Evolutionary conservation across 352 stramenopile genomes (phyloP).

Genomic region (Phytopythium ostracodes): DNA sequence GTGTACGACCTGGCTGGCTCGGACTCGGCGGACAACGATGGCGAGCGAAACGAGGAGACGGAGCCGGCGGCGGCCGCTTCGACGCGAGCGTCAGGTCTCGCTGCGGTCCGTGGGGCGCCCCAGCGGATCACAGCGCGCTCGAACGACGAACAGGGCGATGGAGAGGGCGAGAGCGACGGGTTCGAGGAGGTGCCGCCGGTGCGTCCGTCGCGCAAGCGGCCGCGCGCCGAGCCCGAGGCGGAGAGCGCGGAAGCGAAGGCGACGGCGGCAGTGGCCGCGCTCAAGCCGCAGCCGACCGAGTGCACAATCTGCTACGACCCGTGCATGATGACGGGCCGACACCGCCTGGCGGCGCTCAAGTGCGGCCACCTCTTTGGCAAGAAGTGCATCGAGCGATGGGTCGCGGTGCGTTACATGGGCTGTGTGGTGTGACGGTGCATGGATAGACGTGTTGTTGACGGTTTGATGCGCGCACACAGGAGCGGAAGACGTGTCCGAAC

Average conservation of each 20-base stretch:
- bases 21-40: neutral
- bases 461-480: slow-evolving; percentile 7
- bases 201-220: slow-evolving; percentile 26
- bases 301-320: slow-evolving; percentile 73
- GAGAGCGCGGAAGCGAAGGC: neutral
- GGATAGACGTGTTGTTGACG: neutral
- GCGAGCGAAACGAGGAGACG: neutral
- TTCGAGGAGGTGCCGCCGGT: neutral
- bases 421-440: neutral
- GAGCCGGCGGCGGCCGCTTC: neutral
- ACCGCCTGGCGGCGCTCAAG: slow-evolving; percentile 68
- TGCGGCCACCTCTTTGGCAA: slow-evolving; percentile 77
- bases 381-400: slow-evolving; percentile 68
- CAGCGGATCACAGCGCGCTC: neutral
- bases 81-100: neutral
- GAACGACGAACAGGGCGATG: neutral
- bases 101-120: neutral
- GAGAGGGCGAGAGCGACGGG: slow-evolving; percentile 4
- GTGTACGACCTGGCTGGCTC: slow-evolving; percentile 2
- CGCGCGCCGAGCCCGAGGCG: slow-evolving; percentile 13
- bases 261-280: slow-evolving; percentile 13
- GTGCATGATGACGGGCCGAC: slow-evolving; percentile 49
- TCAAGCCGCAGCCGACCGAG: slow-evolving; percentile 54
- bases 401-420: slow-evolving; percentile 19
- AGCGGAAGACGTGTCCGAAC: slow-evolving; percentile 63